Evolutionary conservation across 2,329 filamentous ascomycete species (phyloP), one percentile per base, ranked within the genome.

Genomic region (Sporothrix humicola): DNA sequence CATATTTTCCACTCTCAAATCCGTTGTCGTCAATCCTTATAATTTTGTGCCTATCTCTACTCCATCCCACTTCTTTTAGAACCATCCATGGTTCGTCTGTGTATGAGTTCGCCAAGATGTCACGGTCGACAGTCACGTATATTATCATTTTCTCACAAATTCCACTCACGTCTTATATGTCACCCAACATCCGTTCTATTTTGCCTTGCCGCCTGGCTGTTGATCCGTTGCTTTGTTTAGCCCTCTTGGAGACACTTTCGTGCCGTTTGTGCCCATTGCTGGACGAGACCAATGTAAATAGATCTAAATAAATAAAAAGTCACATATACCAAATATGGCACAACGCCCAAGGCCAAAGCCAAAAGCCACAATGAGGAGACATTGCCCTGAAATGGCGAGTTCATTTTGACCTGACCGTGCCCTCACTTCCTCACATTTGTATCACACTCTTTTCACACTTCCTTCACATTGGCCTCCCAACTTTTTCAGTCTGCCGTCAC

Each of bases 201-300:
- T 63, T 63, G 59, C 59, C 59, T 63, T 63, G 59, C 59, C 59
- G 59, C 59, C 37, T 63, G 4, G 59, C 42, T 17, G 3, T 63
- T 9, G 17, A 12, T 44, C 31, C 31, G 59, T 63, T 63, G 59
- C 31, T 44, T 63, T 63, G 59, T 44, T 63, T 63, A 44, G 31
- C 59, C 59, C 59, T 42, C 59, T 44, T 63, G 59, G 59, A 44
- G 17, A 6, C 59, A 63, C 59, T 63, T 63, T 63, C 37, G 59
- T 63, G 59, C 59, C 59, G 59, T 63, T 63, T 10, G 59, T 61
- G 31, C 31, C 31, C 31, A 37, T 37, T 37, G 31, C 31, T 37
- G 31, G 31, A 7, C 4, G 31, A 37, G 31, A 37, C 31, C 31
- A 37, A 52, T n/a, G 50, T 54, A 20, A 54, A 23, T 54, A 54